phyloP scores from a whole-genome alignment of 2,329 filamentous ascomycete genomes.

The Colletotrichum abscissum region DNA sequence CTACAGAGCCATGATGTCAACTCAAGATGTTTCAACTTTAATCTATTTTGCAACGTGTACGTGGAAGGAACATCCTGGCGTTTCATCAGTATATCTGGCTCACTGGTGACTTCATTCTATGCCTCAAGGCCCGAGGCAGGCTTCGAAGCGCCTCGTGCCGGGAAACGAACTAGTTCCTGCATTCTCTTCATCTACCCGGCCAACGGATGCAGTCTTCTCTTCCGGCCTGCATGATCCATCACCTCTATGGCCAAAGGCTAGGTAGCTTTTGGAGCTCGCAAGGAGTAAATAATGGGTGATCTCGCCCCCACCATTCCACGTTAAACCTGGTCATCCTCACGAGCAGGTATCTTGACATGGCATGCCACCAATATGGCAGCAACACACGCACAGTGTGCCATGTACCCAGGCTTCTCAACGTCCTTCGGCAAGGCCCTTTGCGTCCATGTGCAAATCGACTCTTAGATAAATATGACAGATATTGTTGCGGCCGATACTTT shows the following conservation, averaged over 20 bases:
- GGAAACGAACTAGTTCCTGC: background rate
- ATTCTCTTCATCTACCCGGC: background rate
- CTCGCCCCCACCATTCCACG: background rate
- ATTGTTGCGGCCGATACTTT: background rate
- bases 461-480: background rate
- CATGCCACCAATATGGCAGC: background rate
- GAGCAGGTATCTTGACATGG: background rate
- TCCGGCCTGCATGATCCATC: constrained; percentile 10
- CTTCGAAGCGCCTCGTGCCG: background rate
- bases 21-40: background rate
- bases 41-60: no score
- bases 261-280: constrained; percentile 14
- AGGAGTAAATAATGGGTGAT: background rate
- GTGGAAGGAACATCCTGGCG: no score
- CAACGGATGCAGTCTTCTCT: background rate
- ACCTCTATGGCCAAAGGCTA: background rate
- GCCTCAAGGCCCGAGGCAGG: background rate
- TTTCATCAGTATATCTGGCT: background rate
- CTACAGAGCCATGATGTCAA: background rate
- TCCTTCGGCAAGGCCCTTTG: background rate
- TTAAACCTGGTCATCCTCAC: background rate
- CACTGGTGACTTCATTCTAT: background rate
- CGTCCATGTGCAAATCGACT: constrained; percentile 5
- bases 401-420: background rate
- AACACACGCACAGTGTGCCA: constrained; percentile 10